Evolutionary conservation across 106 monocot species (phyloP).

Genomic region (Allium sativum): DNA sequence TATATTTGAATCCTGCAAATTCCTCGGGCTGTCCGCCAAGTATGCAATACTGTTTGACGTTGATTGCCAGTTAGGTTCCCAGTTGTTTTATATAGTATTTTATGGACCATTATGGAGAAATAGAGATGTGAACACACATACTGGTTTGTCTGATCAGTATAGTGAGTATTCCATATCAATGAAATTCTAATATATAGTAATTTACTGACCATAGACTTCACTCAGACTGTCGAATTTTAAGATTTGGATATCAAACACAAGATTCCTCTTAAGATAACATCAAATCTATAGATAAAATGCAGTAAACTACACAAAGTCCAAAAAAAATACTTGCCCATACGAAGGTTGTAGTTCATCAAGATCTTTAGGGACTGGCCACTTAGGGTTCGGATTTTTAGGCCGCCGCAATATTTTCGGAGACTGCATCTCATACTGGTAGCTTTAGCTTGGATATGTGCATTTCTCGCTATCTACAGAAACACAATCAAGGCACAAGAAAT

Average conservation of each 20-base stretch:
- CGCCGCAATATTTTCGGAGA: constrained; percentile 77
- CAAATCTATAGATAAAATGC: too few relatives aligned
- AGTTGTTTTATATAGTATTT: constrained; percentile 60
- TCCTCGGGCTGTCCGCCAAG: constrained; percentile 57
- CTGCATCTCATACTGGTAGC: constrained; percentile 83
- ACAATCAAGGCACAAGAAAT: constrained; percentile 92
- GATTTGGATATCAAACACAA: not conserved
- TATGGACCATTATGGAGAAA: not conserved
- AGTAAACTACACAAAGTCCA: too few relatives aligned
- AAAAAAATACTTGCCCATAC: constrained; percentile 58
- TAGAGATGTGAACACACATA: too few relatives aligned
- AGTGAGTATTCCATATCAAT: too few relatives aligned
- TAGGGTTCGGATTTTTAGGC: constrained; percentile 99
- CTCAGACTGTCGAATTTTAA: too few relatives aligned
- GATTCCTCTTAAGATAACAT: not conserved
- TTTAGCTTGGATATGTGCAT: constrained; percentile 85
- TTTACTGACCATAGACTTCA: too few relatives aligned
- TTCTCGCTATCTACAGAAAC: constrained; percentile 73
- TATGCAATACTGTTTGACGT: constrained; percentile 95
- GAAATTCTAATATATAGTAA: too few relatives aligned
- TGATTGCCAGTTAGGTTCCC: constrained; percentile 97
- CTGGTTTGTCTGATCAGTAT: too few relatives aligned
- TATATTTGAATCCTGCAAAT: constrained; percentile 39
- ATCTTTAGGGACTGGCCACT: constrained; percentile 99
- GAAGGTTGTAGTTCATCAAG: constrained; percentile 99